Percentiles rank a stretch among this genome's conserved stretches.
Conservation (phyloP, 2,329 filamentous ascomycete species). For the Tolypocladium album region DNA sequence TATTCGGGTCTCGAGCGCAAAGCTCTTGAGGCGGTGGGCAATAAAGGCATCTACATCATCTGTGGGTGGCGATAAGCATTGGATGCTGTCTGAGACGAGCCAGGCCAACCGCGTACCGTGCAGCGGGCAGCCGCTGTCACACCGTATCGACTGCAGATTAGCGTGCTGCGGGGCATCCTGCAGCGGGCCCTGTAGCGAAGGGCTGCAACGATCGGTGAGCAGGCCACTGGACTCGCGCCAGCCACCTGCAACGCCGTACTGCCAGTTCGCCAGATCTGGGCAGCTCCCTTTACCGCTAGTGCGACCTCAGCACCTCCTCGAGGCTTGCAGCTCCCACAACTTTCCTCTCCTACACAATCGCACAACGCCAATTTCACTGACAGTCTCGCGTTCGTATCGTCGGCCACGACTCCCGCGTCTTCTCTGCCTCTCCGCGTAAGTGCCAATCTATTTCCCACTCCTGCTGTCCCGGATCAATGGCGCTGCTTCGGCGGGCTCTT, state of each 20-base stretch:
- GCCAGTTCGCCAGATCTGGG: neutral
- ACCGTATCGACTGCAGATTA: neutral
- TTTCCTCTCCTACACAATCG: neutral
- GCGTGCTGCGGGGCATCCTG: neutral
- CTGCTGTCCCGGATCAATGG: neutral
- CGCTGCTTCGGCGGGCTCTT: neutral
- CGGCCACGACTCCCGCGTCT: neutral
- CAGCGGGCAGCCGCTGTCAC: neutral
- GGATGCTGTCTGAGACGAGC: too few relatives aligned
- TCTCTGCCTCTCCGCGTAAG: neutral
- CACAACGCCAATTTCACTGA: neutral
- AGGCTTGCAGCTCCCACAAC: neutral
- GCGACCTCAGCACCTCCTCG: neutral
- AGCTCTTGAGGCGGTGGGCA: too few relatives aligned
- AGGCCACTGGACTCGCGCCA: neutral
- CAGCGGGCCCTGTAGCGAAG: neutral
- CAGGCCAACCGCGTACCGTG: neutral
- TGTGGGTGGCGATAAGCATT: neutral
- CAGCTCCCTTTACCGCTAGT: neutral
- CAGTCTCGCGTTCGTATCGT: neutral
- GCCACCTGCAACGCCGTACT: too few relatives aligned
- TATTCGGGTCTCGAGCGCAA: too few relatives aligned
- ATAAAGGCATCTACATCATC: too few relatives aligned
- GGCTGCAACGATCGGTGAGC: neutral
- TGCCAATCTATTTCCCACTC: neutral